A percentile compares a stretch with the other conserved stretches of the same genome.
These are phyloP conservation scores for Zymoseptoria brevis DNA, from an alignment of 2,329 filamentous ascomycete species.

Conservation along the genomic window DNA sequence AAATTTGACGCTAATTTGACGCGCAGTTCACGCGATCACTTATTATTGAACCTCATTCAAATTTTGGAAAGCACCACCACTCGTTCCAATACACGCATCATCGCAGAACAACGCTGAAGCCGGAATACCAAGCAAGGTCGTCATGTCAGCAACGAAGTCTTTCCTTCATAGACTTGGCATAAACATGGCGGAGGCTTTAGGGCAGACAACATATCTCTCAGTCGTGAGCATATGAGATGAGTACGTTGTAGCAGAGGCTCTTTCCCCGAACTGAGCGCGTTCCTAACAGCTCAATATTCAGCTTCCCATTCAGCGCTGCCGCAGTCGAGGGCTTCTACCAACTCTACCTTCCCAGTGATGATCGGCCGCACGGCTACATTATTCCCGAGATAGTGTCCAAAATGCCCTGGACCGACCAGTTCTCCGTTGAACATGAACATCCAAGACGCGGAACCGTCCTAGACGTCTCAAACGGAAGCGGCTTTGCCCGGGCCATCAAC, in stretches of 20 bases:
- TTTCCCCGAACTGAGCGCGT: background rate
- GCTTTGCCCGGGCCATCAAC: slow-evolving; percentile 51
- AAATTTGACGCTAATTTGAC: background rate
- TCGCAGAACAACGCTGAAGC: background rate
- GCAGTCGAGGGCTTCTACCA: slow-evolving; percentile 45
- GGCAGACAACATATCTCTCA: background rate
- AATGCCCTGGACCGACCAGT: slow-evolving; percentile 44
- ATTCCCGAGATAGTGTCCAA: slow-evolving; percentile 53
- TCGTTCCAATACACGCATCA: background rate
- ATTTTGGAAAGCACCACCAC: background rate
- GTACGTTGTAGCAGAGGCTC: background rate
- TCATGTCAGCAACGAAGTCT: background rate
- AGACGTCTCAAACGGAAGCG: slow-evolving; percentile 48
- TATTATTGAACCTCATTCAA: background rate
- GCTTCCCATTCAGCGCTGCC: slow-evolving; percentile 42
- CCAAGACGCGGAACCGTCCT: slow-evolving; percentile 15
- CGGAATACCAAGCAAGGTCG: too few species aligned
- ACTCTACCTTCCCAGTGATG: slow-evolving; percentile 60
- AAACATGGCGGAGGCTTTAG: background rate
- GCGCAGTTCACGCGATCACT: background rate
- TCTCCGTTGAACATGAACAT: slow-evolving; percentile 43
- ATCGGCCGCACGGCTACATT: slow-evolving; percentile 53
- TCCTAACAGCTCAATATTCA: background rate
- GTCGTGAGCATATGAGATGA: background rate
- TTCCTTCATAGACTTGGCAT: background rate